Evolutionary conservation across 805 yeast species (phyloP).

Genomic region (Jamesozyma rosinii): DNA sequence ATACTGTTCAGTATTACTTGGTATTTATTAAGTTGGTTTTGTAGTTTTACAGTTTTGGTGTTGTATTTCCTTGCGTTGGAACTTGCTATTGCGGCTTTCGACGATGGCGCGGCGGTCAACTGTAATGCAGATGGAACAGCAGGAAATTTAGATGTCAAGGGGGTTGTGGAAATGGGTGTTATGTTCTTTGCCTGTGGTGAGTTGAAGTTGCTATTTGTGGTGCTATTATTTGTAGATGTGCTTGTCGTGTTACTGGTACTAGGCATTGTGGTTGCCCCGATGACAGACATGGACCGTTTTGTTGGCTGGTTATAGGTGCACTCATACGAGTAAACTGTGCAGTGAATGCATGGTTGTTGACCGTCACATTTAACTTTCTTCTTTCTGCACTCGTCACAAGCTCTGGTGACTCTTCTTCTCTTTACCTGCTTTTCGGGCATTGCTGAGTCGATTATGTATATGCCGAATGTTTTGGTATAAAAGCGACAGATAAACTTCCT

Average conservation of each 20-base stretch:
- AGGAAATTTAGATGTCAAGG: neutral
- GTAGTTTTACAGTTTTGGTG: constrained; percentile 12
- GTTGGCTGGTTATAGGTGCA: constrained; percentile 81
- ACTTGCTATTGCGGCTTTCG: neutral
- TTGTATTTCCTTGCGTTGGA: constrained; percentile 5
- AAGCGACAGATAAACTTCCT: too few relatives aligned
- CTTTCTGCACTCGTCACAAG: constrained; percentile 47
- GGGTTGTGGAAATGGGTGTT: neutral
- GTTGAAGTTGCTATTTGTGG: neutral
- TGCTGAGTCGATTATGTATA: too few relatives aligned
- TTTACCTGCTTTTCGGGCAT: constrained; percentile 16
- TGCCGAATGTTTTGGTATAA: too few relatives aligned
- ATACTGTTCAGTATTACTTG: constrained; percentile 17
- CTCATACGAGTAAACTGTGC: constrained; percentile 77
- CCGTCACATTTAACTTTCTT: constrained; percentile 81
- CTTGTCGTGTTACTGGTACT: neutral
- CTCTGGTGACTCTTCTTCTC: constrained; percentile 35
- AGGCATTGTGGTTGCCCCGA: neutral
- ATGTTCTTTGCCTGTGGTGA: neutral
- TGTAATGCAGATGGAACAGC: neutral
- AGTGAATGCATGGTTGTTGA: constrained; percentile 74
- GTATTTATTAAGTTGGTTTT: constrained; percentile 16
- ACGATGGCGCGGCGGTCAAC: too few relatives aligned
- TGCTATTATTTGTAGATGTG: neutral
- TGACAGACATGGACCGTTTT: constrained; percentile 10